These are phyloP conservation scores for Circinella umbellata DNA, from an alignment of 371 early-diverging fungal genomes.

Conservation along the genomic window DNA sequence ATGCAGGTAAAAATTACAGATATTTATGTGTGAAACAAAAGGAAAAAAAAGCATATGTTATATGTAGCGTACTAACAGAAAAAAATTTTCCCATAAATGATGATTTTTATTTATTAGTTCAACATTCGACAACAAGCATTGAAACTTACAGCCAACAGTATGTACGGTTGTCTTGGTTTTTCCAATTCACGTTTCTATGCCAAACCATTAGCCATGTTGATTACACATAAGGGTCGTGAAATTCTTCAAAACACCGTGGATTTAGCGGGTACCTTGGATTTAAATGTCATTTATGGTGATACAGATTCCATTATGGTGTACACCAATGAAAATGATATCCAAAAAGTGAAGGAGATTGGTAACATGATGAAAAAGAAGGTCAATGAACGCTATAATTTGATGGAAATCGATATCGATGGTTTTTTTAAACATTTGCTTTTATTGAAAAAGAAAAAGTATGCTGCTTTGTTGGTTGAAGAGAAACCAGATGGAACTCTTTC, in stretches of 20 bases:
- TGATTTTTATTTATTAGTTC: constrained; percentile 48
- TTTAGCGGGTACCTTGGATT: constrained; percentile 75
- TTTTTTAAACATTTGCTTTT: constrained; percentile 93
- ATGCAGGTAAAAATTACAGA: constrained; percentile 55
- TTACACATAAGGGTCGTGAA: constrained; percentile 98
- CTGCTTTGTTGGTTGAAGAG: constrained; percentile 79
- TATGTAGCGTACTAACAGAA: background rate
- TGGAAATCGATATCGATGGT: constrained; percentile 99
- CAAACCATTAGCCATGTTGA: constrained; percentile 97
- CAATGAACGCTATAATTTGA: constrained; percentile 89
- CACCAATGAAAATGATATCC: constrained; percentile 82
- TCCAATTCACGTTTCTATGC: constrained; percentile 97
- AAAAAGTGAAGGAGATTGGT: constrained; percentile 84
- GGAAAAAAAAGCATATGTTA: background rate
- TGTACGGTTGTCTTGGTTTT: constrained; percentile 99
- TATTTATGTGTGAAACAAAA: background rate
- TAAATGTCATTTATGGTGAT: constrained; percentile 99
- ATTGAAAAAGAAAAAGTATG: constrained; percentile 99
- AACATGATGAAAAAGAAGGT: constrained; percentile 82
- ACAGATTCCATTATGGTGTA: constrained; percentile 99
- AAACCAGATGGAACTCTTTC: constrained; percentile 66
- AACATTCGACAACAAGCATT: constrained; percentile 98
- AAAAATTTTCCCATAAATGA: background rate
- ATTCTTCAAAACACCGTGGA: constrained; percentile 96
- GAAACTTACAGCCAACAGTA: constrained; percentile 99